phyloP scores from a whole-genome alignment of 176 grass and related monocot species.

The Musa acuminata region DNA sequence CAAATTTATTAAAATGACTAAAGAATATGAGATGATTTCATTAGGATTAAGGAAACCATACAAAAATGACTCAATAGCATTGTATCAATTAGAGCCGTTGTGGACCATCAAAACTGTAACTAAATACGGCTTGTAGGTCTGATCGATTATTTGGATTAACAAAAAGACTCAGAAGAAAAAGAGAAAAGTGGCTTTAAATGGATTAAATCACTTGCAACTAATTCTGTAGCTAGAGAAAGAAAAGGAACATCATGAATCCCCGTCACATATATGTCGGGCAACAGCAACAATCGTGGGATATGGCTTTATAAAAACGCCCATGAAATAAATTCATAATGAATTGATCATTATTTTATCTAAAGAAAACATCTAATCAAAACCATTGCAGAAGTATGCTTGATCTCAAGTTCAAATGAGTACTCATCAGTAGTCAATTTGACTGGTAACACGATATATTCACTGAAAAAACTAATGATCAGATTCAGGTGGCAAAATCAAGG shows the following conservation, averaged over 20 bases:
- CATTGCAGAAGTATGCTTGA: neutral
- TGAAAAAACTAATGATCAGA: neutral
- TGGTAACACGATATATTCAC: neutral
- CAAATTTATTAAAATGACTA: neutral
- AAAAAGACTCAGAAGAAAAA: neutral
- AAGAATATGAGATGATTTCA: neutral
- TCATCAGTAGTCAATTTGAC: neutral
- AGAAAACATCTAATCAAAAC: neutral
- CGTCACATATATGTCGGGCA: no score
- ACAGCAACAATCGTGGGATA: no score
- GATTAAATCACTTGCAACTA: neutral
- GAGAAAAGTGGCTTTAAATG: neutral
- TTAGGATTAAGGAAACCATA: neutral
- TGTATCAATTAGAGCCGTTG: neutral
- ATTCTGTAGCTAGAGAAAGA: neutral
- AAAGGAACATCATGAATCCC: no score
- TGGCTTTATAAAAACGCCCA: neutral
- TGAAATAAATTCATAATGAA: neutral
- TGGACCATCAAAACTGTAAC: neutral
- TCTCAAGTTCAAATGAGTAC: neutral
- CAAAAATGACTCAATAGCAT: neutral
- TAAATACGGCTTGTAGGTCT: neutral
- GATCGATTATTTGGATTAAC: neutral
- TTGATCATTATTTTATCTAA: neutral
- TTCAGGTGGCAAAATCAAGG: neutral